Evolutionary conservation across 768 basidiomycete genomes (phyloP).

Genomic region (Pseudohyphozyma bogoriensis): DNA sequence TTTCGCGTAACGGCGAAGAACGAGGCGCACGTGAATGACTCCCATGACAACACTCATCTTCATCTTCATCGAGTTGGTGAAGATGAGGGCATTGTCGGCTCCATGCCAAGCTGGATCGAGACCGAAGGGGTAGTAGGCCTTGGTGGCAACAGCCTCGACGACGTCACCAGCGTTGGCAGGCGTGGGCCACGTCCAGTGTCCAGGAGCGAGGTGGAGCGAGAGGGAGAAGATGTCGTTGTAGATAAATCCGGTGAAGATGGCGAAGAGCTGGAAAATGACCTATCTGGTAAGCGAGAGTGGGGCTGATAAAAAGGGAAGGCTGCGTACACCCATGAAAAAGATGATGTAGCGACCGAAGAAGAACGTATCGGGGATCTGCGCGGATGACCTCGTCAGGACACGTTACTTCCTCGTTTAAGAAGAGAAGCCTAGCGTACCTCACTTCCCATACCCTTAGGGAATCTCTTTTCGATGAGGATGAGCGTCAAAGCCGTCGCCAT

Average conservation of each 20-base stretch:
- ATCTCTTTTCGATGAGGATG: conserved; percentile 72
- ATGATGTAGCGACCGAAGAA: conserved; percentile 98
- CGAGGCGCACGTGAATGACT: conserved; percentile 82
- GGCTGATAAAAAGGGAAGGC: background rate
- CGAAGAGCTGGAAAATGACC: conserved; percentile 8
- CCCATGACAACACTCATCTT: conserved; percentile 96
- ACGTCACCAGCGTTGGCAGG: conserved; percentile 43
- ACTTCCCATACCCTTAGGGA: conserved; percentile 44
- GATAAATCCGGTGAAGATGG: conserved; percentile 76
- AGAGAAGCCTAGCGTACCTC: too few relatives aligned
- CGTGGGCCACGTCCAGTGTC: conserved; percentile 75
- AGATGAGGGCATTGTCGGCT: conserved; percentile 78
- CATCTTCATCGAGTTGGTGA: conserved; percentile 99
- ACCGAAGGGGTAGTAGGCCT: conserved; percentile 79
- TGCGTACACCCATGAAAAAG: conserved; percentile 90
- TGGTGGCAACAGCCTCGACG: conserved; percentile 46
- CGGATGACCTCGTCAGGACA: too few relatives aligned
- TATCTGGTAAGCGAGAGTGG: background rate
- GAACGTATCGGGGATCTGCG: conserved; percentile 71
- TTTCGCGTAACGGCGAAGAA: conserved; percentile 5
- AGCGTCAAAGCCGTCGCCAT: conserved; percentile 65
- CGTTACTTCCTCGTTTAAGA: too few relatives aligned
- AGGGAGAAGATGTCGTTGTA: conserved; percentile 98
- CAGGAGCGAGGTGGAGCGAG: conserved; percentile 72
- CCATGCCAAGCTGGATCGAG: conserved; percentile 93